phyloP scores from a whole-genome alignment of 495 filamentous ascomycete species.

The Articulospora tetracladia region DNA sequence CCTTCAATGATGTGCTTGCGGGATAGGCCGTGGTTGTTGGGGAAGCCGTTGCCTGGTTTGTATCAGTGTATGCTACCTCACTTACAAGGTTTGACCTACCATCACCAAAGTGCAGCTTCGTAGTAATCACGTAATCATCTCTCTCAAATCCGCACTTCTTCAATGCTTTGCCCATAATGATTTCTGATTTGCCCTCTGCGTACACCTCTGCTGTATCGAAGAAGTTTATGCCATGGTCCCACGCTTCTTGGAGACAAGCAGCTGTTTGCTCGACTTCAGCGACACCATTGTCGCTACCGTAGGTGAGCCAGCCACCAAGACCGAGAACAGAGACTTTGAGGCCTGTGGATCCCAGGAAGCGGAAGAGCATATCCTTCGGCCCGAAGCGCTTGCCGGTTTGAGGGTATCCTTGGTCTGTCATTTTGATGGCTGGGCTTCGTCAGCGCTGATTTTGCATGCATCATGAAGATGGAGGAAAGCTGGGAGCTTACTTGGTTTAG shows the following conservation, averaged over 20 bases:
- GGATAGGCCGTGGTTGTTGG: slow-evolving; percentile 52
- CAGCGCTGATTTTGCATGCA: no score
- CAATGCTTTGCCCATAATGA: slow-evolving; percentile 51
- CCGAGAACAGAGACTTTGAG: slow-evolving; percentile 61
- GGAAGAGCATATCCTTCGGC: slow-evolving; percentile 49
- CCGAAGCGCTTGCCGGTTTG: slow-evolving; percentile 20
- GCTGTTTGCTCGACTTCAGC: slow-evolving; percentile 45
- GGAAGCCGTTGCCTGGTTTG: slow-evolving; percentile 12
- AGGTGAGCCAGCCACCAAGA: slow-evolving; percentile 62
- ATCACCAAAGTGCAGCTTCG: slow-evolving; percentile 64
- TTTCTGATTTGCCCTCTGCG: slow-evolving; percentile 20
- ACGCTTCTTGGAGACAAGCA: slow-evolving; percentile 65
- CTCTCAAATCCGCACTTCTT: slow-evolving; percentile 59
- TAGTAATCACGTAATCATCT: slow-evolving; percentile 68
- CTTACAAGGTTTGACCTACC: not conserved
- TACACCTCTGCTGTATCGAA: slow-evolving; percentile 47
- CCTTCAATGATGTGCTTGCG: slow-evolving; percentile 76
- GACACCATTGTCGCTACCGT: slow-evolving; percentile 24
- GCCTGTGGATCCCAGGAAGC: slow-evolving; percentile 57
- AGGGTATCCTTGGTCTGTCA: slow-evolving; percentile 14
- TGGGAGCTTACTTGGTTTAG: no score
- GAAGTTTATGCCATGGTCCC: slow-evolving; percentile 66
- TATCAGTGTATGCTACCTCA: not conserved
- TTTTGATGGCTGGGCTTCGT: slow-evolving; percentile 1
- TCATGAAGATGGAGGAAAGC: no score